A percentile compares a stretch with the other conserved stretches of the same genome.
phyloP scores from a whole-genome alignment of 495 filamentous ascomycete species.

The Hypoxylon rickii region DNA sequence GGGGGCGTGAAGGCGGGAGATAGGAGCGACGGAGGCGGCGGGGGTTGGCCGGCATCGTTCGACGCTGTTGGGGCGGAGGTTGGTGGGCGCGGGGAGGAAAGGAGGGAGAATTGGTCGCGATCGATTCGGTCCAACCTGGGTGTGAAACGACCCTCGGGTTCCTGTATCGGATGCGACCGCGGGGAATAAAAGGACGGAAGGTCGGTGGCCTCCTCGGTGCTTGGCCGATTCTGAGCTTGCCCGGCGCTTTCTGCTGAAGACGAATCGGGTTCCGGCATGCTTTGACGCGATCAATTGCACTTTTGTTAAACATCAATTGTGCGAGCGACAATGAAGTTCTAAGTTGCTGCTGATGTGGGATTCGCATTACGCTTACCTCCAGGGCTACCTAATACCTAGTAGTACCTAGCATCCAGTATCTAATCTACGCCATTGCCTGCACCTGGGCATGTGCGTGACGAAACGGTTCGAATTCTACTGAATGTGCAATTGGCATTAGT shows the following conservation, averaged over 20 bases:
- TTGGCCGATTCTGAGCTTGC: not conserved
- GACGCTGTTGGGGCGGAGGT: conserved; percentile 1
- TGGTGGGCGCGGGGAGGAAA: not conserved
- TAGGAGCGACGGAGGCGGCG: conserved; percentile 57
- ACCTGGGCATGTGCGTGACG: too few species aligned
- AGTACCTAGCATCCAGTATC: too few species aligned
- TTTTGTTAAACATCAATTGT: too few species aligned
- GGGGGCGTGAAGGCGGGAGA: conserved; percentile 83
- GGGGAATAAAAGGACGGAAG: conserved; percentile 57
- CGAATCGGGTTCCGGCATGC: conserved; percentile 16
- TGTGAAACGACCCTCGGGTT: conserved; percentile 12
- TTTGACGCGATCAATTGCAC: not conserved
- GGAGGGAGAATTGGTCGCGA: conserved; percentile 23
- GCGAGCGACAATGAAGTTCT: not conserved
- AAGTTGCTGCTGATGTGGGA: not conserved
- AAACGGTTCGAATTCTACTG: too few species aligned
- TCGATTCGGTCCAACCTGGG: conserved; percentile 18
- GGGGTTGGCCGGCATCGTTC: conserved; percentile 24
- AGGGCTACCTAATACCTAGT: not conserved
- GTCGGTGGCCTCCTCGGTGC: conserved; percentile 36
- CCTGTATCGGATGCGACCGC: conserved; percentile 33
- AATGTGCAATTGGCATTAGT: too few species aligned
- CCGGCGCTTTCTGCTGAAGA: conserved; percentile 7
- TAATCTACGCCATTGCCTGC: too few species aligned
- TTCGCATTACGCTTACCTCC: not conserved